Conservation (phyloP, 208 protist genomes). For the Trypanosoma scelopori region DNA sequence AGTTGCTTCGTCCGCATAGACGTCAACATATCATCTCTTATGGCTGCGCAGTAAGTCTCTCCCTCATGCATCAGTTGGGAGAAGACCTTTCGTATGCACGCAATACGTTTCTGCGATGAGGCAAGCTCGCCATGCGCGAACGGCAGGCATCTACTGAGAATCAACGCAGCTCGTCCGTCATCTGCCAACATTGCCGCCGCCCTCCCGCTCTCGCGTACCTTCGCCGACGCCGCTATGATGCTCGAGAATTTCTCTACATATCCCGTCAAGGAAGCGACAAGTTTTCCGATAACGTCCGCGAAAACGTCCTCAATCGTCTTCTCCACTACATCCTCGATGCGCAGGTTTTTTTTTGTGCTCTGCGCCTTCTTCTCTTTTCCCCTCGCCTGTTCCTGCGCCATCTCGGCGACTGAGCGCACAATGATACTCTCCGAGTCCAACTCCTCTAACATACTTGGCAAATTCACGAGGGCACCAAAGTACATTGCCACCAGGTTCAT, state of each 20-base stretch:
- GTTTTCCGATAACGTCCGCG: slow-evolving; percentile 40
- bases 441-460: slow-evolving; percentile 68
- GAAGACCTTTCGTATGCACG: slow-evolving; percentile 43
- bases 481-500: slow-evolving; percentile 70
- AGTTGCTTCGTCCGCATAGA: slow-evolving; percentile 24
- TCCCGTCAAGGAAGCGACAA: slow-evolving; percentile 29
- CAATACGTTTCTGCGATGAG: slow-evolving; percentile 38
- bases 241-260: slow-evolving; percentile 50
- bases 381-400: slow-evolving; percentile 18
- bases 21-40: slow-evolving; percentile 31
- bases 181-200: slow-evolving; percentile 16
- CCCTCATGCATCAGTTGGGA: slow-evolving; percentile 37
- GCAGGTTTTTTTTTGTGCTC: slow-evolving; percentile 38
- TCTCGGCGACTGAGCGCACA: slow-evolving; percentile 21
- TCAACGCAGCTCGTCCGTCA: slow-evolving; percentile 28
- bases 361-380: slow-evolving; percentile 54
- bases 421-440: slow-evolving; percentile 49
- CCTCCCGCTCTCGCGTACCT: slow-evolving; percentile 37
- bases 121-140: slow-evolving; percentile 33
- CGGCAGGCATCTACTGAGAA: slow-evolving; percentile 38
- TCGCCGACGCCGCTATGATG: slow-evolving; percentile 32
- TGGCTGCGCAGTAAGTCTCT: slow-evolving; percentile 36
- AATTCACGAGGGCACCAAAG: slow-evolving; percentile 55
- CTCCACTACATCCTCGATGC: slow-evolving; percentile 43
- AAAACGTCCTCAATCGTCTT: slow-evolving; percentile 59